These are phyloP conservation scores for Dioscorea zingiberensis DNA, from an alignment of 106 monocot species.

Conservation along the genomic window DNA sequence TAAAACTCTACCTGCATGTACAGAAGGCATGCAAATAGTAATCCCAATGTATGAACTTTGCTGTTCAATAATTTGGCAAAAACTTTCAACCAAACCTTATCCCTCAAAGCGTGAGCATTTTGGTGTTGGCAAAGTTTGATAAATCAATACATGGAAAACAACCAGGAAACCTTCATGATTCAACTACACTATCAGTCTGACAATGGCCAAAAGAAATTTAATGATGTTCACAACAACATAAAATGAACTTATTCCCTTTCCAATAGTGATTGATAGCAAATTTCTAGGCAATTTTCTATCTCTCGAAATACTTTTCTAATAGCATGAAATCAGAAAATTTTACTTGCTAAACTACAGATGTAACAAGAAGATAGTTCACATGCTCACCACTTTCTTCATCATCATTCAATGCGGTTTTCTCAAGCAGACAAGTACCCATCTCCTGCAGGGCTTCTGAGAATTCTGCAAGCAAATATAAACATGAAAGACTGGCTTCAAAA, in stretches of 20 bases:
- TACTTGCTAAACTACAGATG: not conserved
- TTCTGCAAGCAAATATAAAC: conserved; percentile 34
- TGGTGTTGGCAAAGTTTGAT: not conserved
- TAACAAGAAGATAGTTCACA: conserved; percentile 1
- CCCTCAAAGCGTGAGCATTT: not conserved
- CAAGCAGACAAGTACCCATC: conserved; percentile 70
- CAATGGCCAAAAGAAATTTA: not conserved
- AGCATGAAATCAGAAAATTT: not conserved
- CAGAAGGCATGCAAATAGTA: not conserved
- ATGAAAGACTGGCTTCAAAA: not conserved
- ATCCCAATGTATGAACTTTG: not conserved
- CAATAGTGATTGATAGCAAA: no score
- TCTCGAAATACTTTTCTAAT: not conserved
- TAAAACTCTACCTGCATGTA: conserved; percentile 48
- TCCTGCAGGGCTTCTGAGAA: conserved; percentile 78
- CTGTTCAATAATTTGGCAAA: not conserved
- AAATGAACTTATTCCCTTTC: not conserved
- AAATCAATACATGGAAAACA: not conserved
- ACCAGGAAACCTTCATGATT: no score
- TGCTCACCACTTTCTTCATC: conserved; percentile 75
- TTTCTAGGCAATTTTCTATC: no score
- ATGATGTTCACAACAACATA: not conserved
- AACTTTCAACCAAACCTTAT: not conserved
- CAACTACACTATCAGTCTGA: no score
- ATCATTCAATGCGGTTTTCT: conserved; percentile 61